These are phyloP conservation scores for Arthroderma sp. DNA, from an alignment of 2,329 filamentous ascomycete species.

Conservation along the genomic window DNA sequence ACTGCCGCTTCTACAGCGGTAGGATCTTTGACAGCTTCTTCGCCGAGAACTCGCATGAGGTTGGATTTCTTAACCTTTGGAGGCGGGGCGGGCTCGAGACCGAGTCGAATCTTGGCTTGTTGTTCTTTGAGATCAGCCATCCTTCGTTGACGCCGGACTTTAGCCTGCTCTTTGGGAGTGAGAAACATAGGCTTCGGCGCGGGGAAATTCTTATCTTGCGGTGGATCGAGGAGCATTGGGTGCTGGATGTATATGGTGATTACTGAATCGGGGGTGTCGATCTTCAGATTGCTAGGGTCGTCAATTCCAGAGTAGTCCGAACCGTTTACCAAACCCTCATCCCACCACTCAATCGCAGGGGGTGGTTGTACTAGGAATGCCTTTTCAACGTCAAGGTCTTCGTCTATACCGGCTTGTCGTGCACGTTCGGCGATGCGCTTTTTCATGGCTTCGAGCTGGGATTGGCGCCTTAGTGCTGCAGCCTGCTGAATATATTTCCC, in stretches of 20 bases:
- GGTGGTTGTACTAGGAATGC: conserved; percentile 74
- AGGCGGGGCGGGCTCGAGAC: conserved; percentile 75
- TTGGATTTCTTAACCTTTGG: conserved; percentile 97
- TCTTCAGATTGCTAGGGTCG: conserved; percentile 52
- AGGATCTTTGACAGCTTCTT: conserved; percentile 86
- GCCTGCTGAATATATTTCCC: conserved; percentile 96
- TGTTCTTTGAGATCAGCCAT: conserved; percentile 91
- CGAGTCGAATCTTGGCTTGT: conserved; percentile 88
- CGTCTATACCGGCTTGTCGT: conserved; percentile 83
- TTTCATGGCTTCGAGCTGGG: conserved; percentile 85
- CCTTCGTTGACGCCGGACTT: conserved; percentile 74
- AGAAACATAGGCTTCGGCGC: conserved; percentile 81
- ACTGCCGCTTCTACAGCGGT: conserved; percentile 93
- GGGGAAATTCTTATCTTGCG: conserved; percentile 72
- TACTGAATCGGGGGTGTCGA: conserved; percentile 67
- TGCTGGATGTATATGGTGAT: conserved; percentile 88
- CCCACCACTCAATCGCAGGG: conserved; percentile 94
- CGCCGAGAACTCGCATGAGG: conserved; percentile 90
- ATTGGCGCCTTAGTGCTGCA: conserved; percentile 75
- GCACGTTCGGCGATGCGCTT: conserved; percentile 78
- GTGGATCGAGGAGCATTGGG: conserved; percentile 77
- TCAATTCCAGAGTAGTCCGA: conserved; percentile 61
- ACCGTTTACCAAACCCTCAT: conserved; percentile 70
- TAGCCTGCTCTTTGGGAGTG: conserved; percentile 80
- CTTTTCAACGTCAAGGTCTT: conserved; percentile 78